phyloP scores from a whole-genome alignment of 2,329 filamentous ascomycete species.

The Peltaster fructicola region DNA sequence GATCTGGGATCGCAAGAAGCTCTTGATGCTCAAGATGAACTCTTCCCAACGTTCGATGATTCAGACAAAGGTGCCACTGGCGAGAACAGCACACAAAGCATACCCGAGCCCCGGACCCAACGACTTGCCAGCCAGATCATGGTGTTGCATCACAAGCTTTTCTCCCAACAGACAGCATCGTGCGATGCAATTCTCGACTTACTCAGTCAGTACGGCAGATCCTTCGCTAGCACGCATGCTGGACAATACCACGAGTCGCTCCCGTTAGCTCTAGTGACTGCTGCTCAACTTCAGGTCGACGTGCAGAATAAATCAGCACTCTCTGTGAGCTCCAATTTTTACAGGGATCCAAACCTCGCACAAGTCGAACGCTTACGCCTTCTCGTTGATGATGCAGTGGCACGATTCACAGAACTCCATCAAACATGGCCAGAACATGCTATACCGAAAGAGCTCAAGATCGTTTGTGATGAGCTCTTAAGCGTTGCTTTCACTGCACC shows the following conservation, averaged over 20 bases:
- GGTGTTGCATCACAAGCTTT: conserved; percentile 9
- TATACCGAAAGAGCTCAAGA: conserved; percentile 62
- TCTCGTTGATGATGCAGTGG: conserved; percentile 50
- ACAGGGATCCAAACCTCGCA: conserved; percentile 58
- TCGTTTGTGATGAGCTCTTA: conserved; percentile 56
- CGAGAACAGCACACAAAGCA: not conserved
- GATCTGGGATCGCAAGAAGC: conserved; percentile 62
- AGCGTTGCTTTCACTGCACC: conserved; percentile 65
- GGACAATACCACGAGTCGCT: too few relatives aligned
- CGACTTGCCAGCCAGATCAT: conserved; percentile 10
- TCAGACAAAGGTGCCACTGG: not conserved
- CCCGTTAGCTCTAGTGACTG: too few relatives aligned
- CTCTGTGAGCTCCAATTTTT: conserved; percentile 91
- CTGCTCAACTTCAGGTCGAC: too few relatives aligned
- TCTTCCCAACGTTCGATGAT: conserved; percentile 56
- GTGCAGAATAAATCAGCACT: too few relatives aligned
- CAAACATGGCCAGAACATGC: conserved; percentile 53
- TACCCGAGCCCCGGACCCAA: conserved; percentile 5
- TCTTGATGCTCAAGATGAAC: conserved; percentile 54
- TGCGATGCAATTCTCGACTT: conserved; percentile 7
- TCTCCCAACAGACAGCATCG: conserved; percentile 2
- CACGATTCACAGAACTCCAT: conserved; percentile 53
- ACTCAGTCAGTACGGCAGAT: conserved; percentile 5
- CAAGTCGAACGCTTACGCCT: conserved; percentile 59
- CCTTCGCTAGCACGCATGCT: not conserved